Conservation (phyloP, 1,284 basidiomycete species). For the Cutaneotrichosporon cutaneum region DNA sequence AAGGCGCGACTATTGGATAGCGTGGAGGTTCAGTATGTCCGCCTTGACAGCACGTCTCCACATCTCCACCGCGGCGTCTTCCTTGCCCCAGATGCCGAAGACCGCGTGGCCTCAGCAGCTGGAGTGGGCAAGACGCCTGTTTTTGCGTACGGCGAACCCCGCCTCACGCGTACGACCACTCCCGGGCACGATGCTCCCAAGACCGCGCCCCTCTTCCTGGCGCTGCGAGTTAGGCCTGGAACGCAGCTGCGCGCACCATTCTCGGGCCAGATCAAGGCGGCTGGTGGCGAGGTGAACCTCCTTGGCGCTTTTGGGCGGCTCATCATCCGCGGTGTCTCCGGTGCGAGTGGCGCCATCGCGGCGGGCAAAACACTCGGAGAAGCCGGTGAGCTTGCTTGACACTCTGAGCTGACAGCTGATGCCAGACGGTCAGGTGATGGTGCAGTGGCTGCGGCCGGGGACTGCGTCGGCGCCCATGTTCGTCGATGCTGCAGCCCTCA, state of each 20-base stretch:
- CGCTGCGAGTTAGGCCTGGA: neutral
- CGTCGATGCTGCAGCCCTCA: neutral
- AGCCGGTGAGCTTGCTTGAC: neutral
- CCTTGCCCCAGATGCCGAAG: neutral
- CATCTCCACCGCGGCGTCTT: constrained; percentile 13
- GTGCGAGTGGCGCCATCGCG: neutral
- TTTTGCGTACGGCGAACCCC: constrained; percentile 15
- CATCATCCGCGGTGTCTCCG: constrained; percentile 2
- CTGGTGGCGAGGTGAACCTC: neutral
- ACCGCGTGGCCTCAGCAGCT: neutral
- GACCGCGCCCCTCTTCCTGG: constrained; percentile 3
- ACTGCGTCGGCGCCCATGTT: constrained; percentile 2
- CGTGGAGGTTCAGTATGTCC: neutral
- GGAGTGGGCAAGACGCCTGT: neutral
- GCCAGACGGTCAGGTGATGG: neutral
- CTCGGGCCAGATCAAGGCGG: neutral
- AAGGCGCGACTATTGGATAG: neutral
- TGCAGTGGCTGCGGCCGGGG: constrained; percentile 11
- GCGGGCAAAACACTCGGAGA: neutral
- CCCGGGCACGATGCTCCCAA: neutral
- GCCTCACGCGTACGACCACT: neutral
- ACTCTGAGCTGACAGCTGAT: neutral
- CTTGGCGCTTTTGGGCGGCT: constrained; percentile 10
- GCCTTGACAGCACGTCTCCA: constrained; percentile 11
- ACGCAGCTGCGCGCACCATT: constrained; percentile 1